Evolutionary conservation across 2,329 filamentous ascomycete species (phyloP), one percentile per base, ranked within the genome.

Genomic region (Ophiostoma pallidulum): DNA sequence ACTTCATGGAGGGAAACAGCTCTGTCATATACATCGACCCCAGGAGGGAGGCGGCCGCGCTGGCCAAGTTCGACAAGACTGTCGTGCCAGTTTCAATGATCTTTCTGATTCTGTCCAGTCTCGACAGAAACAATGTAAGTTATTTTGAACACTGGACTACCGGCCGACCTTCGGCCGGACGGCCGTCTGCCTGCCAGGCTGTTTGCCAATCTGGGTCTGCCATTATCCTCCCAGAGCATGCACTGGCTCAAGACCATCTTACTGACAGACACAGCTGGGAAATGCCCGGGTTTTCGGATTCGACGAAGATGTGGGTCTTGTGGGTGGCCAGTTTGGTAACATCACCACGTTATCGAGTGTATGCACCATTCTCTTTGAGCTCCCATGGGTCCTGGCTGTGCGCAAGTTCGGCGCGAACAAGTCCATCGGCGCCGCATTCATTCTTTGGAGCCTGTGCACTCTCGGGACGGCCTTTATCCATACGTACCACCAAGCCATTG

Each of bases 81-180:
- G 24, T 28, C 24, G 6, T 28, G 10, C 24, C 24, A 28, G 24
- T 28, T 5, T 28, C 24, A 10, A 10, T 28, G 5, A 28, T 28
- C 5, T 28, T 28, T 10, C 10, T 28, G 26, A 20, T n/a, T 18
- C 35, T 19, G 18, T 19, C n/a, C 9, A 37, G 18, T 37, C 41
- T 53, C 13, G 52, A 53, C 19, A 29, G 52, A 19, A 48, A 31
- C 40, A 54, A 52, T 26, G 45, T 52, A n/a, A 50, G 6, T 8
- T 5, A n/a, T 6, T n/a, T 16, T 32, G n/a, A n/a, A n/a, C n/a
- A n/a, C n/a, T n/a, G n/a, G n/a, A n/a, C n/a, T n/a, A n/a, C n/a
- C n/a, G n/a, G n/a, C n/a, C n/a, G n/a, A n/a, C n/a, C n/a, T n/a
- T n/a, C n/a, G n/a, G n/a, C n/a, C n/a, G n/a, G n/a, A n/a, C n/a